Evolutionary conservation across 2,329 filamentous ascomycete species (phyloP).

Genomic region (Plenodomus lindquistii): DNA sequence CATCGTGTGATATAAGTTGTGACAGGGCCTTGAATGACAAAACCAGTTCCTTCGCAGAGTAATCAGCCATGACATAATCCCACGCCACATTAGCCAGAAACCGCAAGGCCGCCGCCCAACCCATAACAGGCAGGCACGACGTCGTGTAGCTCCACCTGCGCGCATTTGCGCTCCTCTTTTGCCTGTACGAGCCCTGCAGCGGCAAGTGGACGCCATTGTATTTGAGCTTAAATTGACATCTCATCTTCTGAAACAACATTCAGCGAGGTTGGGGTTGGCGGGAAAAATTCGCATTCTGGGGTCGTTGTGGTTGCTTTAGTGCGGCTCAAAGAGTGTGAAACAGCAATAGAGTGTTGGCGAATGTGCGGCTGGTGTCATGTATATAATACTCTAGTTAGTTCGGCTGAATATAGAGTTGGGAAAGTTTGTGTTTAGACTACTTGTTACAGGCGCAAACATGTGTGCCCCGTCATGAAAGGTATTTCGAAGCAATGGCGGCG

Average conservation of each 20-base stretch:
- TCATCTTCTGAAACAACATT: background rate
- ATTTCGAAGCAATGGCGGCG: background rate
- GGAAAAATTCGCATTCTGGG: background rate
- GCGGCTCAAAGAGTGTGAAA: background rate
- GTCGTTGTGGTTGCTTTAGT: background rate
- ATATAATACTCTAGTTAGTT: no score
- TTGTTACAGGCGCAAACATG: background rate
- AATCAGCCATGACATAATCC: no score
- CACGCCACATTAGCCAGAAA: constrained; percentile 2
- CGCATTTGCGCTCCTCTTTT: constrained; percentile 15
- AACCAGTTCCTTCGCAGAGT: no score
- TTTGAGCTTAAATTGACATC: constrained; percentile 29
- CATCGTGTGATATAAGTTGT: no score
- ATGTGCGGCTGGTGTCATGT: background rate
- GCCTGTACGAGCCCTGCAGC: constrained; percentile 24
- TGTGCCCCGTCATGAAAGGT: background rate
- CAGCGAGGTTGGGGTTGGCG: background rate
- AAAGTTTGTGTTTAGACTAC: background rate
- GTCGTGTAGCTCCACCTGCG: constrained; percentile 22
- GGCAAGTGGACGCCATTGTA: constrained; percentile 18
- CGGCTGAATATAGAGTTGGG: background rate
- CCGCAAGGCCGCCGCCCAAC: constrained; percentile 3
- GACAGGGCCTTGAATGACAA: no score
- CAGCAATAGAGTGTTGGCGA: background rate
- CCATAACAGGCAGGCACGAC: constrained; percentile 27